Evolutionary conservation across 306 rosid genomes (phyloP).

Genomic region (Trichosanthes cucumerina): DNA sequence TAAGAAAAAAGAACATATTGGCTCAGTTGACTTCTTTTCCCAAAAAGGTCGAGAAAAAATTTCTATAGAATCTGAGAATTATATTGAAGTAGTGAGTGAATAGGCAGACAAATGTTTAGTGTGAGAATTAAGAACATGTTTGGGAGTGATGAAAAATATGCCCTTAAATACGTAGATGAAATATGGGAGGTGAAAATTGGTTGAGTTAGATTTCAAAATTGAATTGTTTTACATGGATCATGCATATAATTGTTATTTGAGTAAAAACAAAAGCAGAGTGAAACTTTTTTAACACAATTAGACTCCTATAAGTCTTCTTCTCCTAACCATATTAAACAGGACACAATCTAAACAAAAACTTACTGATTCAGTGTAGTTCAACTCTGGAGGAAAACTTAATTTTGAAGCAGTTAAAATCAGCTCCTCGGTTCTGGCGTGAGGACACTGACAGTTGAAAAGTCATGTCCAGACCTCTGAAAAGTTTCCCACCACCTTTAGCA

Average conservation of each 20-base stretch:
- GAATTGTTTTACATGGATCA: background rate
- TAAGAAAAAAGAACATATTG: no score
- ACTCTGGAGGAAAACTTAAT: background rate
- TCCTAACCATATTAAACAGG: background rate
- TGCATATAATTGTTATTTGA: background rate
- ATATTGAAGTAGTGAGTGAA: background rate
- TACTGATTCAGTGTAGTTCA: background rate
- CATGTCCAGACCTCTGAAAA: constrained; percentile 15
- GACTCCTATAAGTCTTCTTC: background rate
- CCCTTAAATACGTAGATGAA: background rate
- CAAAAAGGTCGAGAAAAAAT: background rate
- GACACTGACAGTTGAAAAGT: constrained; percentile 11
- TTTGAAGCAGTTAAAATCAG: constrained; percentile 5
- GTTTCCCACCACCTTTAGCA: constrained; percentile 19
- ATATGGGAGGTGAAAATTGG: background rate
- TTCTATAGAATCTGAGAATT: background rate
- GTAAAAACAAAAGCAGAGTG: background rate
- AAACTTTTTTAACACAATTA: background rate
- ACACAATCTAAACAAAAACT: background rate
- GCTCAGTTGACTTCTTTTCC: background rate
- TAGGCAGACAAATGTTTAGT: no score
- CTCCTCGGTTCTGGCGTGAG: constrained; percentile 1
- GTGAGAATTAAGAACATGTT: no score
- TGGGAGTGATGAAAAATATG: no score
- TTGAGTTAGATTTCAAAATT: background rate